A percentile compares a stretch with the other conserved stretches of the same genome.
phyloP scores from a whole-genome alignment of 1,139 yeast species.

The Saccharomycopsis crataegensis region DNA sequence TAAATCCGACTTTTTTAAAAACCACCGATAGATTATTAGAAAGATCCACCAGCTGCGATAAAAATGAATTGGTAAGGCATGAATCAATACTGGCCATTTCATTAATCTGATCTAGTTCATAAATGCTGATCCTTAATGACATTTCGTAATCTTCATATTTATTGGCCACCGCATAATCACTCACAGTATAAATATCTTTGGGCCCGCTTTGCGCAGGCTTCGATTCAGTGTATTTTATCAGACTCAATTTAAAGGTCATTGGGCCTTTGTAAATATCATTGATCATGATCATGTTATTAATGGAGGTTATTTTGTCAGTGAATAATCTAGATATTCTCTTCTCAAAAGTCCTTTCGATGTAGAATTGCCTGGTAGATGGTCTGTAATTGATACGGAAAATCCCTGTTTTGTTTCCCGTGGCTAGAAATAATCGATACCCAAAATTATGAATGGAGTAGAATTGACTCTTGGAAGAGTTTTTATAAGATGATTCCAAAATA shows the following conservation, averaged over 20 bases:
- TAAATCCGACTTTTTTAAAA: too few relatives aligned
- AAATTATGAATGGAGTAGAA: slow-evolving; percentile 11
- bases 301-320: slow-evolving; percentile 1
- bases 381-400: slow-evolving; percentile 14
- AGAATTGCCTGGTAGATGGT: slow-evolving; percentile 13
- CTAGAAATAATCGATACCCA: slow-evolving; percentile 14
- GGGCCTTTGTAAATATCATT: slow-evolving; percentile 14
- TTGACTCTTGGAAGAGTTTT: background rate
- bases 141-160: slow-evolving; percentile 18
- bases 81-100: background rate
- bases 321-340: slow-evolving; percentile 1
- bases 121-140: background rate
- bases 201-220: background rate
- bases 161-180: slow-evolving; percentile 18
- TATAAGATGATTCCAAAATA: background rate
- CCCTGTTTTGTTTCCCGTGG: slow-evolving; percentile 13
- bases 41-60: too few relatives aligned
- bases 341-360: slow-evolving; percentile 5
- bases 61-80: too few relatives aligned
- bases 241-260: slow-evolving; percentile 7
- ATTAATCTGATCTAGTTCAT: background rate
- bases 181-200: slow-evolving; percentile 16
- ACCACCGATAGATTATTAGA: too few relatives aligned
- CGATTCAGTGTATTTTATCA: background rate
- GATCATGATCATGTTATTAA: slow-evolving; percentile 4